Conservation (phyloP, 805 yeast species). For the Millerozyma miso region DNA sequence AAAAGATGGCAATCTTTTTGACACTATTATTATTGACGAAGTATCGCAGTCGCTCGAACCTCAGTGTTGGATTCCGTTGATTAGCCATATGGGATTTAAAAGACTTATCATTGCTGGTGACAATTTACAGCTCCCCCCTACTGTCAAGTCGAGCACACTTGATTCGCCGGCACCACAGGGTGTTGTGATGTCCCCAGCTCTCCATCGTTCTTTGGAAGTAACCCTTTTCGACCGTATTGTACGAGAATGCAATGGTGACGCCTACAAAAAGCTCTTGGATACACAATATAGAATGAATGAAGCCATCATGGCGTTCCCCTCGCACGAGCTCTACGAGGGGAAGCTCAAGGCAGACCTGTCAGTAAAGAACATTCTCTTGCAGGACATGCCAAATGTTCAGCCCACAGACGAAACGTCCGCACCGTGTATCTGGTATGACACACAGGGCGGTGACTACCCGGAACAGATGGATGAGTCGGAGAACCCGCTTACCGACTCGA, state of each 20-base stretch:
- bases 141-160: conserved; percentile 55
- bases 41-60: conserved; percentile 94
- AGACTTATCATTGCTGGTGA: conserved; percentile 87
- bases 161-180: conserved; percentile 9
- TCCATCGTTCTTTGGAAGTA: conserved; percentile 45
- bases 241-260: conserved; percentile 34
- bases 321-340: conserved; percentile 58
- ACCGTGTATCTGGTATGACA: conserved; percentile 79
- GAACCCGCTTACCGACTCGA: conserved; percentile 18
- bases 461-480: conserved; percentile 45
- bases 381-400: conserved; percentile 46
- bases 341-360: conserved; percentile 57
- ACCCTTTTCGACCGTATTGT: conserved; percentile 83
- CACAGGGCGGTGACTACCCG: conserved; percentile 82
- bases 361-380: conserved; percentile 49
- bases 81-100: conserved; percentile 54
- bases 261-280: conserved; percentile 56
- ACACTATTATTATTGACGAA: conserved; percentile 86
- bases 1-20: conserved; percentile 46
- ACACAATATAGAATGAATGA: conserved; percentile 87
- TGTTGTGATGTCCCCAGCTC: conserved; percentile 11
- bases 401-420: conserved; percentile 53
- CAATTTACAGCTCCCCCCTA: conserved; percentile 87
- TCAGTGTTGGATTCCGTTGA: conserved; percentile 92
- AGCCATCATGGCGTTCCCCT: conserved; percentile 74